Evolutionary conservation across 176 grass and related monocot species (phyloP), one percentile per base, ranked within the genome.

Genomic region (Ananas comosus): DNA sequence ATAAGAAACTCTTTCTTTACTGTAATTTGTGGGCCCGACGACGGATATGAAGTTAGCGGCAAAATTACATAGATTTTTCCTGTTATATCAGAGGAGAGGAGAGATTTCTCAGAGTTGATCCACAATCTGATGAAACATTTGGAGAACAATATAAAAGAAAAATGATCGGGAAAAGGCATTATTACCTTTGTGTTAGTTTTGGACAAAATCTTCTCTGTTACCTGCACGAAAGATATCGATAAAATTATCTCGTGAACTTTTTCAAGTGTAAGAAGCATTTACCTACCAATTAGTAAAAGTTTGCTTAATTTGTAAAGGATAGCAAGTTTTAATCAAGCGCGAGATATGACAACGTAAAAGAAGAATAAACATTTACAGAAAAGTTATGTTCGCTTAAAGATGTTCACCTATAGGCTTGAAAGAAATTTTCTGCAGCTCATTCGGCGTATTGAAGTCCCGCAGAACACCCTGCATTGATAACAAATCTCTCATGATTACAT

Each of bases 131-230:
- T 27, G 66, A 24, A 42, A 12, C 79, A 67, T 33, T 57, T 2
- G 21, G 10, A 58, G 64, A 80, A 88, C 70, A 47, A 9, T 5
- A 11, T 16, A 75, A 42, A 7, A 42, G 4, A 42, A 42, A 6
- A 42, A 6, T 42, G 33, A 6, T 42, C 29, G 5, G 33, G 33
- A 1, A 42, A 7, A 6, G 33, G 33, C 0, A 42, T 42, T 85
- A 85, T 42, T 85, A 85, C 85, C 88, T 86, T 74, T 72, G 70
- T 72, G 85, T 87, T 85, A 91, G 85, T 80, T 72, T 87, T 87
- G 80, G 68, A 42, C 74, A 80, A 64, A 83, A 64, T 54, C 64
- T 79, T 70, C 49, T 68, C 51, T 52, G 47, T 48, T 51, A 51
- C 48, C 54, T 76, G 63, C 48, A 51, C 0, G 33, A 42, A 42